These are phyloP conservation scores for Rhizopus arrhizus DNA, from an alignment of 371 early-diverging fungal genomes.

Conservation along the genomic window DNA sequence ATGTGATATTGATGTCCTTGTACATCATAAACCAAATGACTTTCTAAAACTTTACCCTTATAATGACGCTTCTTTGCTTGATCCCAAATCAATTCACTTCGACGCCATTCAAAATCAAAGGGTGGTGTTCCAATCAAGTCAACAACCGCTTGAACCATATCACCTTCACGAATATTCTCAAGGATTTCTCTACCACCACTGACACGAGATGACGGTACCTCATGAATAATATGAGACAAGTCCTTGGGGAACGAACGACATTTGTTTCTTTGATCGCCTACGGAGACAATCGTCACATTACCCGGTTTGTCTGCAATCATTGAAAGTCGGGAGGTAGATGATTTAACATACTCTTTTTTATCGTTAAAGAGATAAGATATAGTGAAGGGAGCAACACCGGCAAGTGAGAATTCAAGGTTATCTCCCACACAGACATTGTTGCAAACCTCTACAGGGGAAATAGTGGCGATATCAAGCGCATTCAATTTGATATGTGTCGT, in stretches of 20 bases:
- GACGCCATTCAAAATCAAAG: slow-evolving; percentile 58
- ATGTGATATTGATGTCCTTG: slow-evolving; percentile 44
- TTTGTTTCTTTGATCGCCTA: slow-evolving; percentile 56
- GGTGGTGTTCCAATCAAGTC: slow-evolving; percentile 56
- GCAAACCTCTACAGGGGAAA: slow-evolving; percentile 37
- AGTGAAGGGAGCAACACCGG: slow-evolving; percentile 47
- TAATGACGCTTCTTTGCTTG: slow-evolving; percentile 36
- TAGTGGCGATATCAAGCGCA: slow-evolving; percentile 52
- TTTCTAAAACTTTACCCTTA: slow-evolving; percentile 52
- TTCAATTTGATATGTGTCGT: slow-evolving; percentile 28
- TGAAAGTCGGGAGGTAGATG: slow-evolving; percentile 32
- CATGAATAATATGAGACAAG: slow-evolving; percentile 45
- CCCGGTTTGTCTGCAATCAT: slow-evolving; percentile 59
- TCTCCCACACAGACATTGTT: slow-evolving; percentile 57
- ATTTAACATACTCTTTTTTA: slow-evolving; percentile 34
- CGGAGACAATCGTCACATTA: slow-evolving; percentile 54
- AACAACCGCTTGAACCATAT: slow-evolving; percentile 53
- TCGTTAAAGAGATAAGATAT: slow-evolving; percentile 50
- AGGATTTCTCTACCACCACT: slow-evolving; percentile 54
- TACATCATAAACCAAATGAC: slow-evolving; percentile 46
- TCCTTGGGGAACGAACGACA: slow-evolving; percentile 50
- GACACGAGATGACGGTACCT: slow-evolving; percentile 50
- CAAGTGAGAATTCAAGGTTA: slow-evolving; percentile 45
- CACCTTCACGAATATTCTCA: slow-evolving; percentile 57
- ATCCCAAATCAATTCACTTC: slow-evolving; percentile 51